Evolutionary conservation across 1,284 basidiomycete genomes (phyloP).

Genomic region (Bjerkandera adusta): DNA sequence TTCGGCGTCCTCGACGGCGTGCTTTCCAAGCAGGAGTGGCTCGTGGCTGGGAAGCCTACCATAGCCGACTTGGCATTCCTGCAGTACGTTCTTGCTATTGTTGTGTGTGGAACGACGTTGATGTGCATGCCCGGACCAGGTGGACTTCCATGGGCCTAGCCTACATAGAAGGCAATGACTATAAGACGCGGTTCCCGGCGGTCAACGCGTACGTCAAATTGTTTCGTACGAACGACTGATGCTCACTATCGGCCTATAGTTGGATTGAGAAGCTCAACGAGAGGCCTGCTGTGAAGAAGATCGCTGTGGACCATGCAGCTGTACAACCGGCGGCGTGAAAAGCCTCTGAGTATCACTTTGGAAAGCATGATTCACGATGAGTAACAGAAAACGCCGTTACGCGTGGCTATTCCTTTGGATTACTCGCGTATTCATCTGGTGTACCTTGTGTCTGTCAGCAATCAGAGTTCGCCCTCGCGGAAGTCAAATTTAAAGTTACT

Average conservation of each 20-base stretch:
- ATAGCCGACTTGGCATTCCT: conserved; percentile 22
- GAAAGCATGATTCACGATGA: no score
- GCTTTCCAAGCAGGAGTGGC: conserved; percentile 23
- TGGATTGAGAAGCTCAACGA: not conserved
- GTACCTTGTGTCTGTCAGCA: no score
- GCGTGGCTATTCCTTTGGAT: no score
- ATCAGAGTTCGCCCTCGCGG: no score
- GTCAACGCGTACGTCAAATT: not conserved
- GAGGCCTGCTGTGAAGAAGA: not conserved
- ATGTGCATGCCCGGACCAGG: conserved; percentile 3
- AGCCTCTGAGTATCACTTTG: no score
- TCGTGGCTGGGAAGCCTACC: conserved; percentile 19
- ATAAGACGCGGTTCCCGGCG: conserved; percentile 8
- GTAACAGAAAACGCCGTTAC: no score
- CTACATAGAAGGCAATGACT: conserved; percentile 1
- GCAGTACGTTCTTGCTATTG: conserved; percentile 9
- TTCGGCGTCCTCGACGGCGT: conserved; percentile 31
- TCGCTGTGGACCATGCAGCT: not conserved
- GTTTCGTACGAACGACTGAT: not conserved
- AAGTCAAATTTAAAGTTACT: no score
- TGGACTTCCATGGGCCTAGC: not conserved
- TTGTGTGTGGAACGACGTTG: not conserved
- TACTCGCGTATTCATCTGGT: no score
- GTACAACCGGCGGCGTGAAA: no score
- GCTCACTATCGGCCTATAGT: not conserved